phyloP scores from a whole-genome alignment of 257 asterid species.

The Leonotis leonurus region DNA sequence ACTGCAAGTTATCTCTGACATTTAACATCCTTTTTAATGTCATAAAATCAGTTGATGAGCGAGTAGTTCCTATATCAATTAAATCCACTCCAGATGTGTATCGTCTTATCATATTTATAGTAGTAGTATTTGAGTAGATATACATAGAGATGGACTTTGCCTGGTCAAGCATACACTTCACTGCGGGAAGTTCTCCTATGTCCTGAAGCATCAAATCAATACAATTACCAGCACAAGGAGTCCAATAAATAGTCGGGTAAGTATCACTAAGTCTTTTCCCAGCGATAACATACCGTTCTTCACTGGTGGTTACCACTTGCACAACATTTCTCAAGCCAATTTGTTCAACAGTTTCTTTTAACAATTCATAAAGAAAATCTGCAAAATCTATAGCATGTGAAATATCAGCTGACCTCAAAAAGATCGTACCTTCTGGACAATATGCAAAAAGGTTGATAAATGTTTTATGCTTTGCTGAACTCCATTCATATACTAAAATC shows the following conservation, averaged over 20 bases:
- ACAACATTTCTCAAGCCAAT: conserved; percentile 66
- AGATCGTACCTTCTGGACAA: conserved; percentile 60
- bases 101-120: conserved; percentile 68
- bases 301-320: conserved; percentile 69
- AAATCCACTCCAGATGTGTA: conserved; percentile 78
- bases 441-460: conserved; percentile 44
- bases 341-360: conserved; percentile 74
- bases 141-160: conserved; percentile 73
- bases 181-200: conserved; percentile 48
- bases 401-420: conserved; percentile 65
- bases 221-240: conserved; percentile 78
- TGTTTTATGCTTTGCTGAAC: conserved; percentile 51
- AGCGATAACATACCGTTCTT: conserved; percentile 56
- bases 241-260: conserved; percentile 72
- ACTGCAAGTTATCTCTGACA: conserved; percentile 58
- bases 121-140: conserved; percentile 46
- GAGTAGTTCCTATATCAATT: conserved; percentile 55
- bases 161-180: conserved; percentile 52
- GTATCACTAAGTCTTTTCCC: conserved; percentile 60
- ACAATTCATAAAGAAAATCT: conserved; percentile 49
- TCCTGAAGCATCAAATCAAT: conserved; percentile 77
- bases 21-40: conserved; percentile 68
- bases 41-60: conserved; percentile 56
- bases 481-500: conserved; percentile 64
- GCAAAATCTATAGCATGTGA: conserved; percentile 41